Evolutionary conservation across 179 eudicot genomes (phyloP), one percentile per base, ranked within the genome.

Genomic region (Gypsophila paniculata): DNA sequence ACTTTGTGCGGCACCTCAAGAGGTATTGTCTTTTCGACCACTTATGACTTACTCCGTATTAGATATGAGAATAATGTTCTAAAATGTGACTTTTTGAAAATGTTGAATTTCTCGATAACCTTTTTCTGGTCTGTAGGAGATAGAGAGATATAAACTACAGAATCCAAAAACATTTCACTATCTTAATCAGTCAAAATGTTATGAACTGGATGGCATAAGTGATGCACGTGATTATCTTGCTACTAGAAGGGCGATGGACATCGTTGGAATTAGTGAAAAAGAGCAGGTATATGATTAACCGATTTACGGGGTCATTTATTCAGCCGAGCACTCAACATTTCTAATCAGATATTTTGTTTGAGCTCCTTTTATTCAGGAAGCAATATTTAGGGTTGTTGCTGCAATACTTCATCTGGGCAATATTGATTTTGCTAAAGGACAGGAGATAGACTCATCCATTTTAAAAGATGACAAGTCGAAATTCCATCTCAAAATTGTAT

Each of bases 1-100:
- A 78, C 90, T 93, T 69, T 93, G 98, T 85, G 93, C 98, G 67
- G 98, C 98, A 72, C 99, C 99, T 51, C 93, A 84, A 72, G 99
- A 91, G 93, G 99, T 91, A 78, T 46, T 13, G 11, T 54, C 18
- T 36, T 73, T 71, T 68, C 26, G 46, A 74, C 19, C 65, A 39
- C 2, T n/a, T 55, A 19, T n/a, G 42, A 65, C 5, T 49, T 18
- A n/a, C n/a, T n/a, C n/a, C n/a, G n/a, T n/a, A 15, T 58, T 74
- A 36, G 29, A 69, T 60, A 57, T 11, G 19, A 49, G 29, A 26
- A 29, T 60, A 3, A 9, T 65, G 57, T 32, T 61, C 34, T 44
- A 39, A 57, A 72, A 69, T 62, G 42, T 15, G 63, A 22, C 61
- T 38, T 65, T 32, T 26, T 55, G 73, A 39, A 74, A 19, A 54